Percentiles rank a stretch among this genome's conserved stretches.
phyloP scores from a whole-genome alignment of 1,284 basidiomycete species.

The Cutaneotrichosporon sp. region DNA sequence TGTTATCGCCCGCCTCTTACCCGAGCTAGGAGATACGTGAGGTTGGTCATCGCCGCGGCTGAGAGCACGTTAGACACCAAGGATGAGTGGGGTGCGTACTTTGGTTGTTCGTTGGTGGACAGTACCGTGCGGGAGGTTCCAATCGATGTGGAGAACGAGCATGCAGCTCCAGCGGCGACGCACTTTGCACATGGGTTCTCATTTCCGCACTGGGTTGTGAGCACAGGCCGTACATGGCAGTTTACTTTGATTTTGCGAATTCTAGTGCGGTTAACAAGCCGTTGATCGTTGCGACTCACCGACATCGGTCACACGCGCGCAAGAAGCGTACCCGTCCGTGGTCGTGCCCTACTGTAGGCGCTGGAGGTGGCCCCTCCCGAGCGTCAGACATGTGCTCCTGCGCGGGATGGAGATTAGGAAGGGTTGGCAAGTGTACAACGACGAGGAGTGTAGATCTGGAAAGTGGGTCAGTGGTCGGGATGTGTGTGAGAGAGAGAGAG shows the following conservation, averaged over 20 bases:
- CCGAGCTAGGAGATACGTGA: not conserved
- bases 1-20: not conserved
- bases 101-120: slow-evolving; percentile 14
- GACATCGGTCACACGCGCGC: slow-evolving; percentile 22
- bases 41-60: not conserved
- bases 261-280: not conserved
- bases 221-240: not conserved
- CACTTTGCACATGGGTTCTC: slow-evolving; percentile 23
- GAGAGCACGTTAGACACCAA: not conserved
- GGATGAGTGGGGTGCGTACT: not conserved
- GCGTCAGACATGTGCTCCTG: not conserved
- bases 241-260: slow-evolving; percentile 21
- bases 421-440: not conserved
- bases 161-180: slow-evolving; percentile 15
- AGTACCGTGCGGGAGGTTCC: slow-evolving; percentile 14
- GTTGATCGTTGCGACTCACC: slow-evolving; percentile 10
- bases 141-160: slow-evolving; percentile 17
- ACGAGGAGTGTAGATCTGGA: not conserved
- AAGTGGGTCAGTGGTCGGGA: not conserved
- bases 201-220: slow-evolving; percentile 15
- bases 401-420: not conserved
- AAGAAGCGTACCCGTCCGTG: slow-evolving; percentile 21
- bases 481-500: not conserved
- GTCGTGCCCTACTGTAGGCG: not conserved
- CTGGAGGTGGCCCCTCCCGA: not conserved